Base-by-base conservation (phyloP, 1,284 basidiomycete genomes). In the Ceratobasidium papillatum region DNA sequence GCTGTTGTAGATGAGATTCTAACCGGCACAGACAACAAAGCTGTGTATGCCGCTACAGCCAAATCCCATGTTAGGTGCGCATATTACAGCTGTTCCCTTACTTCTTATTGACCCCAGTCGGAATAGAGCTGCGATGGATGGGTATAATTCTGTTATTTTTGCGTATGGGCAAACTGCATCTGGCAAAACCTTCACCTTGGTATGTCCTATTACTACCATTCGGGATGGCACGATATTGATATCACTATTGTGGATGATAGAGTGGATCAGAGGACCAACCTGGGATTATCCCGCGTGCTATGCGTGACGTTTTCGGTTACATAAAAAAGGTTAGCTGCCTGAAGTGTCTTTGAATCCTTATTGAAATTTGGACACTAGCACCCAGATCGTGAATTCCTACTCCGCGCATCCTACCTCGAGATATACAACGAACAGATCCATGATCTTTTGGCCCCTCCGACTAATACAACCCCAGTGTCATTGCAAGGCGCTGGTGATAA, bases 381-480 rank as follows among this genome's bases (percentile, higher is more conserved):
- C 32, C 87, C 91, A 0, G 83, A 87, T n/a, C 87, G 95, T 73
- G 97, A 99, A 82, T 99, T 96, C 82, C 88, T 99, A 14, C 87
- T 99, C 0, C 90, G 97, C 11, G 96, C 95, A 78, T 95, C 94
- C 2, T 98, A 98, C 81, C 89, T 99, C 56, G 96, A 99, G 80
- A 95, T 99, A 69, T 99, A 98, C 85, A 99, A 99, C 82, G 97
- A 99, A 82, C 87, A 89, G 0, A 93, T 99, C 76, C 89, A 94
- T 77, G 96, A 96, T 80, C 84, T 96, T 2, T 88, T 96, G 34
- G 91, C 94, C 0, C 92, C 94, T 0, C 87, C 90, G 4, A 88
- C 88, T 19, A 87, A 86, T 1, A 86, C 86, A n/a, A 80, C 81
- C 0, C 88, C 88, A 74, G 88, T 88, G 1, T 90, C 92, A 77